Conservation (phyloP, 306 rosid species). For the Dryas drummondii region DNA sequence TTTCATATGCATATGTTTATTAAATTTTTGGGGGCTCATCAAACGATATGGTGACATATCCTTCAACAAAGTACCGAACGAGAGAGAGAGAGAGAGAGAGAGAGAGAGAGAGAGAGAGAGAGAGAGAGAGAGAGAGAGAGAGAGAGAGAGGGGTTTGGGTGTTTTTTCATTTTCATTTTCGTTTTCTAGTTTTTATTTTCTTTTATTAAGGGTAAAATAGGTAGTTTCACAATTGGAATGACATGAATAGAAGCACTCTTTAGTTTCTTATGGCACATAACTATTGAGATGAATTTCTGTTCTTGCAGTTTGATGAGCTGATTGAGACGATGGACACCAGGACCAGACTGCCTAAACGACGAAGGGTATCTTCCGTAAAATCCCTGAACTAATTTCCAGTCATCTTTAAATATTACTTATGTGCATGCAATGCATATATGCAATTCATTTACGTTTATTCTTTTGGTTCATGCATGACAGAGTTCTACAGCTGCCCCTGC, state of each 20-base stretch:
- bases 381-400: not conserved
- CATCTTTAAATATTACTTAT: not conserved
- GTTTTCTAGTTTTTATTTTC: not conserved
- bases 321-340: slow-evolving; percentile 32
- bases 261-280: not conserved
- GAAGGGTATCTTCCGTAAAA: slow-evolving; percentile 12
- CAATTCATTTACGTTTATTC: not conserved
- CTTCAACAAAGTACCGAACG: too few relatives aligned
- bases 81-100: too few relatives aligned
- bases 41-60: too few relatives aligned
- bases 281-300: too few relatives aligned
- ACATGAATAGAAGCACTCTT: not conserved
- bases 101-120: too few relatives aligned
- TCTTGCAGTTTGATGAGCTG: slow-evolving; percentile 41
- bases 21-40: too few relatives aligned
- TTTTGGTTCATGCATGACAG: slow-evolving; percentile 10
- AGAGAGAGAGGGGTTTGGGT: too few relatives aligned
- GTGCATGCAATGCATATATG: not conserved
- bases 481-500: slow-evolving; percentile 16
- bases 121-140: too few relatives aligned
- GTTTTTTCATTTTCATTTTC: not conserved
- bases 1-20: too few relatives aligned
- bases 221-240: not conserved
- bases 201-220: too few relatives aligned
- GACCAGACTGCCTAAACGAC: slow-evolving; percentile 22